Percentiles rank a stretch among this genome's conserved stretches.
phyloP scores from a whole-genome alignment of 2,329 filamentous ascomycete species.

The Xylaria sp. region DNA sequence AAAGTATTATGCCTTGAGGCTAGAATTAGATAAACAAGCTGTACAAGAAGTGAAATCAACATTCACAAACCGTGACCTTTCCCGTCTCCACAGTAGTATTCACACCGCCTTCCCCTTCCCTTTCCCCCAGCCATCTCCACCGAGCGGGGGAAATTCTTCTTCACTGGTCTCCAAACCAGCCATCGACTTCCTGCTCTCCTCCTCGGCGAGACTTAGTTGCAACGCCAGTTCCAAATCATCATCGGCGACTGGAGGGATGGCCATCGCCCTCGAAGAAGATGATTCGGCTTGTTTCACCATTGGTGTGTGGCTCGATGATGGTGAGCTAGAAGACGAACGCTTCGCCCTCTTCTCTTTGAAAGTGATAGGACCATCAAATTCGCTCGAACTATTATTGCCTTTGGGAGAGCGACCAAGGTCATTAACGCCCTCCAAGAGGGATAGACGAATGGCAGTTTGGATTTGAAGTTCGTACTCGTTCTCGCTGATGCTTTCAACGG shows the following conservation, averaged over 20 bases:
- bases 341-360: conserved; percentile 59
- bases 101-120: conserved; percentile 40
- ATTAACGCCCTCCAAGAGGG: conserved; percentile 66
- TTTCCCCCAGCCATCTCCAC: conserved; percentile 41
- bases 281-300: conserved; percentile 46
- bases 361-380: conserved; percentile 64
- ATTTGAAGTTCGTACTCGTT: conserved; percentile 70
- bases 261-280: conserved; percentile 39
- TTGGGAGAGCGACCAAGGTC: conserved; percentile 59
- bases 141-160: conserved; percentile 48
- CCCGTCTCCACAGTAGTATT: neutral
- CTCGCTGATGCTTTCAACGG: conserved; percentile 53
- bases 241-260: conserved; percentile 52
- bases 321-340: conserved; percentile 50
- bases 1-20: conserved; percentile 25
- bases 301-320: conserved; percentile 53
- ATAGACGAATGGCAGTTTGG: conserved; percentile 71
- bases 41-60: conserved; percentile 18
- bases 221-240: conserved; percentile 71
- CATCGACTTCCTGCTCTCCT: conserved; percentile 53
- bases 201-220: conserved; percentile 68
- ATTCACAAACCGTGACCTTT: neutral
- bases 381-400: conserved; percentile 59
- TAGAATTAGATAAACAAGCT: conserved; percentile 28
- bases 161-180: conserved; percentile 32